Base-by-base conservation (phyloP, 768 basidiomycete genomes). In the Mycena pura region DNA sequence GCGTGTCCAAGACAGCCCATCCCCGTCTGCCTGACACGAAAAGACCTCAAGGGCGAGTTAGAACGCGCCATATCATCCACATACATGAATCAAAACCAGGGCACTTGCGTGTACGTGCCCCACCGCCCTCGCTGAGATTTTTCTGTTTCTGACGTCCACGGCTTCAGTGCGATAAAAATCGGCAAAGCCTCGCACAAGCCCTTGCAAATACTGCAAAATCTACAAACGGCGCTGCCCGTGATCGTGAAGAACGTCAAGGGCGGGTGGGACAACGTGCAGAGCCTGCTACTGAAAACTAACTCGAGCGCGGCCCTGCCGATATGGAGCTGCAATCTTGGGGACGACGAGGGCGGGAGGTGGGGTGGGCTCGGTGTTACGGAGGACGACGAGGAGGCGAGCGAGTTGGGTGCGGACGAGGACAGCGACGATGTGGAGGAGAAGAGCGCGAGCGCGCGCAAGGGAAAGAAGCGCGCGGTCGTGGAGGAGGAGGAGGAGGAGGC, bases 1-100 rank as follows among this genome's bases (percentile, higher is more conserved):
- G n/a, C n/a, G n/a, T n/a, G n/a, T n/a, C n/a, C n/a, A n/a, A 98
- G 96, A 77, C 93, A 96, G 74, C 97, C 97, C 1, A 93, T 98
- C 29, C 95, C 97, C 1, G 96, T 99, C n/a, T 89, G 86, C 65
- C 74, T 99, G 51, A 88, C 84, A 11, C 86, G 90, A 22, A 95
- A 95, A 70, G 92, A 96, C 74, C 83, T 99, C 59, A 99, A 98
- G 73, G 84, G 82, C 45, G 95, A 98, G 69, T 84, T 99, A 10
- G 96, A 96, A 73, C 88, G 90, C 43, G 96, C 96, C 17, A 88
- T 99, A 65, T 89, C 89, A 5, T 95, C 95, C 11, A 96, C 96
- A 3, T 97, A 97, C 75, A 92, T 97, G 89, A 92, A 95, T 73
- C 92, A 95, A 76, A 94, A 95, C 56, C 87, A 86, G 64, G 97